Evolutionary conservation across 2,329 filamentous ascomycete genomes (phyloP).

Genomic region (Trichoderma sp.): DNA sequence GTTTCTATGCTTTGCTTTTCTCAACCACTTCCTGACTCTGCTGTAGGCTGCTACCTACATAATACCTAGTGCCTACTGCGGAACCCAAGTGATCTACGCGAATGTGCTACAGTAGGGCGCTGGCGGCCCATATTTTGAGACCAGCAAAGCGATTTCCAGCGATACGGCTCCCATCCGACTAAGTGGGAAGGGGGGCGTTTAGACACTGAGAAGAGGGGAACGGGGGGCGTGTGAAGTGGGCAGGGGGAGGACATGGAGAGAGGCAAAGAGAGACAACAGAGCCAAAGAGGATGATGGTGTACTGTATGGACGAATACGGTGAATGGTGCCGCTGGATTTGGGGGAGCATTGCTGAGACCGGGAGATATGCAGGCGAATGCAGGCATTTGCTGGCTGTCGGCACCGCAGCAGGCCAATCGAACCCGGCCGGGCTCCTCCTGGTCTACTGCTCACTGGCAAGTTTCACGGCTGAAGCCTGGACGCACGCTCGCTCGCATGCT

Average conservation of each 20-base stretch:
- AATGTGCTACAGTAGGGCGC: neutral
- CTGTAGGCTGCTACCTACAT: neutral
- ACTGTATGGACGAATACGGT: neutral
- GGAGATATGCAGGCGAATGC: slow-evolving; percentile 20
- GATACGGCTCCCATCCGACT: slow-evolving; percentile 27
- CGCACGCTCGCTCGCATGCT: neutral
- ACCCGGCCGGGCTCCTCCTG: neutral
- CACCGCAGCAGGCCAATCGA: slow-evolving; percentile 4
- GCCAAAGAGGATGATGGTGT: neutral
- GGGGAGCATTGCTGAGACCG: slow-evolving; percentile 13
- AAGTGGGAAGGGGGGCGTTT: neutral
- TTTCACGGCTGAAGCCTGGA: neutral
- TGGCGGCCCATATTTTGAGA: slow-evolving; percentile 5
- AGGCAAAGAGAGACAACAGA: neutral
- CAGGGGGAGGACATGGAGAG: neutral
- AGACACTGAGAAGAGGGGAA: neutral
- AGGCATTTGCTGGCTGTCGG: slow-evolving; percentile 18
- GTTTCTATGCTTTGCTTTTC: neutral
- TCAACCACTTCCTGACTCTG: neutral
- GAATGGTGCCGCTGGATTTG: neutral
- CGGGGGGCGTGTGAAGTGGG: neutral
- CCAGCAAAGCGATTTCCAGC: neutral
- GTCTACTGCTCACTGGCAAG: slow-evolving; percentile 9
- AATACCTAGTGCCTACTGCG: neutral
- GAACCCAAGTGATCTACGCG: slow-evolving; percentile 20